phyloP scores from a whole-genome alignment of 1,284 basidiomycete genomes.

The Ceratorhiza oryzae-sativae region DNA sequence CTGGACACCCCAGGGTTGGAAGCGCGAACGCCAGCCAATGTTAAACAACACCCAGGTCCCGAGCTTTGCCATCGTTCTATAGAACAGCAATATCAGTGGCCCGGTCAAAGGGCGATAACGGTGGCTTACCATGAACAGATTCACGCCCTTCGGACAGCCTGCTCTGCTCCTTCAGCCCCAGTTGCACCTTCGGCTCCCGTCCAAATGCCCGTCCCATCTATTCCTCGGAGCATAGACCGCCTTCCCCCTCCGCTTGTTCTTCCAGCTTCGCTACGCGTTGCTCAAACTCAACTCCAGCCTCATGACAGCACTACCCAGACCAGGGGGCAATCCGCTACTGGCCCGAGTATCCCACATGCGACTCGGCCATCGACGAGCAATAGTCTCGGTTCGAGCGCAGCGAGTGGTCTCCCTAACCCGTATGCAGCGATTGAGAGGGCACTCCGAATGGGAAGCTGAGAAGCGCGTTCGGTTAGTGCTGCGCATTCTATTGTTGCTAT shows the following conservation, averaged over 20 bases:
- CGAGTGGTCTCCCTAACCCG: not conserved
- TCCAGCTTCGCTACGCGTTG: conserved; percentile 12
- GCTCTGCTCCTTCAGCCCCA: not conserved
- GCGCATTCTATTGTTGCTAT: conserved; percentile 2
- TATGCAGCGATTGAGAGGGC: conserved; percentile 27
- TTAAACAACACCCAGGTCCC: not conserved
- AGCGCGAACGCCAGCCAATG: not conserved
- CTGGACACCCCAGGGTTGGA: not conserved
- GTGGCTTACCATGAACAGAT: not conserved
- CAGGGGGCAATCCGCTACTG: not conserved
- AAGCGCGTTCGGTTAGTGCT: not conserved
- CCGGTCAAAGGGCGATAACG: not conserved
- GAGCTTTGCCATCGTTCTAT: not conserved
- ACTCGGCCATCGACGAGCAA: conserved; percentile 8
- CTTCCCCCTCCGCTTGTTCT: not conserved
- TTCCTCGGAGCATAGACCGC: not conserved
- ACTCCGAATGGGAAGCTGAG: not conserved
- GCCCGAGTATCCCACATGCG: conserved; percentile 15
- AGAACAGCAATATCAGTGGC: not conserved
- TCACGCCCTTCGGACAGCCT: not conserved
- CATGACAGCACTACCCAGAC: not conserved
- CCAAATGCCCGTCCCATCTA: not conserved
- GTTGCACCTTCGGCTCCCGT: not conserved
- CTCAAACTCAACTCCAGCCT: not conserved
- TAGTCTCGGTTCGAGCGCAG: not conserved